phyloP scores from a whole-genome alignment of 2,329 filamentous ascomycete genomes.

The Blastomyces parvus region DNA sequence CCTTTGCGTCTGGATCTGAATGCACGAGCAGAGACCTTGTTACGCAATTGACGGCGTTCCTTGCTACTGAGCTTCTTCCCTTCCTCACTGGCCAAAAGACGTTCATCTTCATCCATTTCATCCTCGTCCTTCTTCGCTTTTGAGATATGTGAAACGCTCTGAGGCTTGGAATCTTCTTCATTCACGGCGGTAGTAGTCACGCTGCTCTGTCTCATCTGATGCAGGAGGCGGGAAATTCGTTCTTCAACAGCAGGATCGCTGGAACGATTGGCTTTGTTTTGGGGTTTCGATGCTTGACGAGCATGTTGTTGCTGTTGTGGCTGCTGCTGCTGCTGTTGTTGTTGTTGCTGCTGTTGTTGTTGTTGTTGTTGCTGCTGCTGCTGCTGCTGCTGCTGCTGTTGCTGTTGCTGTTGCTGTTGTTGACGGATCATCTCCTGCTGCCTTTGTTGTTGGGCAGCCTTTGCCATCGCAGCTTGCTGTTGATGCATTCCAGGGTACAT shows the following conservation, averaged over 20 bases:
- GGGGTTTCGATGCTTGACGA: constrained; percentile 18
- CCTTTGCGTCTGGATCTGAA: constrained; percentile 98
- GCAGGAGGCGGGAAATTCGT: constrained; percentile 84
- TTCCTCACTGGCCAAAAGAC: constrained; percentile 87
- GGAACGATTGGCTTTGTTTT: constrained; percentile 26
- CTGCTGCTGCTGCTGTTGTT: constrained; percentile 28
- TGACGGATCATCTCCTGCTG: constrained; percentile 53
- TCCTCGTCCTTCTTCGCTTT: constrained; percentile 87
- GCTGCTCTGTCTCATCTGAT: constrained; percentile 77
- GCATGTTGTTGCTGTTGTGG: constrained; percentile 23
- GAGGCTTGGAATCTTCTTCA: constrained; percentile 35
- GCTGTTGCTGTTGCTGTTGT: constrained; percentile 34
- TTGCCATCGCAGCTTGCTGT: constrained; percentile 69
- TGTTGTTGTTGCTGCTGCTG: constrained; percentile 25
- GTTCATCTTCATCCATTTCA: constrained; percentile 97
- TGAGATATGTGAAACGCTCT: constrained; percentile 54
- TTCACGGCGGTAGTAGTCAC: constrained; percentile 39
- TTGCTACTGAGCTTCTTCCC: constrained; percentile 99
- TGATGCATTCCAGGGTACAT: constrained; percentile 93
- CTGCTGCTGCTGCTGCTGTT: constrained; percentile 40
- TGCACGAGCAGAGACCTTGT: constrained; percentile 95
- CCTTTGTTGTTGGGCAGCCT: constrained; percentile 58
- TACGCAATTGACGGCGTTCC: constrained; percentile 90
- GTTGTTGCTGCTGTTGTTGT: constrained; percentile 48
- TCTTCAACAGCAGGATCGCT: constrained; percentile 72